phyloP scores from a whole-genome alignment of 202 grass and related monocot genomes.

The Panicum virgatum region DNA sequence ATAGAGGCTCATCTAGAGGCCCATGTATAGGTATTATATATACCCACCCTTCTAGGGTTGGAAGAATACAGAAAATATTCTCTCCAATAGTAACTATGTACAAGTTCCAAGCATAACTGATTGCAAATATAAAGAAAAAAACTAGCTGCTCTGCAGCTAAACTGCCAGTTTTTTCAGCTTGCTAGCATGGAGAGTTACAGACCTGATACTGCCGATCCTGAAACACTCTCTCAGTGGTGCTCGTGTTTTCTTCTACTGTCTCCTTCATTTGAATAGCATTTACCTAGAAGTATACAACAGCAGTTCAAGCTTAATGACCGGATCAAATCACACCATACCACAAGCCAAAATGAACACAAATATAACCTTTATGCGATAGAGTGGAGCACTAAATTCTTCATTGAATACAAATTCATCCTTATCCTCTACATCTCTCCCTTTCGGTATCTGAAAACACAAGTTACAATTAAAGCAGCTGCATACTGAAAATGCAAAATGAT shows the following conservation, averaged over 20 bases:
- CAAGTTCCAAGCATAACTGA: background rate
- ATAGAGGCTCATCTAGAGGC: too few relatives aligned
- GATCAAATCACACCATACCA: slow-evolving; percentile 8
- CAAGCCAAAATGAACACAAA: slow-evolving; percentile 7
- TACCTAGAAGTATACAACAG: slow-evolving; percentile 56
- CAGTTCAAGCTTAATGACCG: slow-evolving; percentile 28
- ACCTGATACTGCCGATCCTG: slow-evolving; percentile 99
- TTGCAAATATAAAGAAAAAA: background rate
- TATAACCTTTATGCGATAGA: slow-evolving; percentile 96
- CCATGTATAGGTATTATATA: too few relatives aligned
- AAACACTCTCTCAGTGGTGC: slow-evolving; percentile 96
- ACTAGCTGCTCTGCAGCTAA: background rate
- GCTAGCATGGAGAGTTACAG: slow-evolving; percentile 22
- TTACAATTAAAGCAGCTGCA: slow-evolving; percentile 14
- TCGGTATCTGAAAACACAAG: slow-evolving; percentile 76
- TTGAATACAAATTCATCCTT: slow-evolving; percentile 95
- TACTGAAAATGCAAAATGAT: slow-evolving; percentile 40
- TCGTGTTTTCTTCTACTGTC: slow-evolving; percentile 99
- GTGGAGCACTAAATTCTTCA: slow-evolving; percentile 87
- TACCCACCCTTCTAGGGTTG: too few relatives aligned
- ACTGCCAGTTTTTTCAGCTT: background rate
- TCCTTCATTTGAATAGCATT: slow-evolving; percentile 99
- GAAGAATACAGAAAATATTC: too few relatives aligned
- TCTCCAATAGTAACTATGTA: too few relatives aligned
- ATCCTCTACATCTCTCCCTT: slow-evolving; percentile 95